Evolutionary conservation across 208 protist species (phyloP).

Genomic region (Trypanosoma rangeli): DNA sequence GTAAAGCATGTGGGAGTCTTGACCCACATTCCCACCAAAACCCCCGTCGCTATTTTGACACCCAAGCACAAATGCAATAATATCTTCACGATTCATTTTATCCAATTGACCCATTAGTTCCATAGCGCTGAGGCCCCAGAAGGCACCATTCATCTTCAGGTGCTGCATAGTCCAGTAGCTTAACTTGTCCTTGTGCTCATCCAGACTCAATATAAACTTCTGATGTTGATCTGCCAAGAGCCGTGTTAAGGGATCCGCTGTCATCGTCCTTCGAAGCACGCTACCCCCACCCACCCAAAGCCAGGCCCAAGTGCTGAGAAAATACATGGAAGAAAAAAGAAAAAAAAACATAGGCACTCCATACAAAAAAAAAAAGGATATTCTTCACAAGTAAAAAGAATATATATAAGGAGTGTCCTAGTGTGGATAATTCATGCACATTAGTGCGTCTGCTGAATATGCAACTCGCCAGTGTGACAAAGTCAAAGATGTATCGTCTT

Average conservation of each 20-base stretch:
- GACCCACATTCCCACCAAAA: constrained; percentile 96
- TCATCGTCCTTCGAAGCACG: constrained; percentile 5
- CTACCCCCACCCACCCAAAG: not conserved
- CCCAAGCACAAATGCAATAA: constrained; percentile 91
- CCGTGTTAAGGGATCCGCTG: constrained; percentile 9
- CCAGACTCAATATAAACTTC: constrained; percentile 72
- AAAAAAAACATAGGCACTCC: constrained; percentile 5
- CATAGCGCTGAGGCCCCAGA: constrained; percentile 95
- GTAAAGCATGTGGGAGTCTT: constrained; percentile 98
- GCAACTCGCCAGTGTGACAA: not conserved
- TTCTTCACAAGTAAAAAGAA: not conserved
- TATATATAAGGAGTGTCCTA: not conserved
- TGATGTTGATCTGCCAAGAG: constrained; percentile 67
- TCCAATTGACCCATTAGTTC: constrained; percentile 65
- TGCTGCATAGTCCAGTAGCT: constrained; percentile 95
- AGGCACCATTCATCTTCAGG: constrained; percentile 96
- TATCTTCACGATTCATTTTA: constrained; percentile 80
- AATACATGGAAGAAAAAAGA: constrained; percentile 23
- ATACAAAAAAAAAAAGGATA: constrained; percentile 4
- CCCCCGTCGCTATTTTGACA: constrained; percentile 96
- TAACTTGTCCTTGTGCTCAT: constrained; percentile 75
- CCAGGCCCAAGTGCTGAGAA: not conserved
- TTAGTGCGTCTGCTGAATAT: not conserved
- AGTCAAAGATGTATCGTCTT: not conserved
- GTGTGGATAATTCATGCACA: not conserved